Evolutionary conservation across 345 rosid species (phyloP).

Genomic region (Linum trigynum): DNA sequence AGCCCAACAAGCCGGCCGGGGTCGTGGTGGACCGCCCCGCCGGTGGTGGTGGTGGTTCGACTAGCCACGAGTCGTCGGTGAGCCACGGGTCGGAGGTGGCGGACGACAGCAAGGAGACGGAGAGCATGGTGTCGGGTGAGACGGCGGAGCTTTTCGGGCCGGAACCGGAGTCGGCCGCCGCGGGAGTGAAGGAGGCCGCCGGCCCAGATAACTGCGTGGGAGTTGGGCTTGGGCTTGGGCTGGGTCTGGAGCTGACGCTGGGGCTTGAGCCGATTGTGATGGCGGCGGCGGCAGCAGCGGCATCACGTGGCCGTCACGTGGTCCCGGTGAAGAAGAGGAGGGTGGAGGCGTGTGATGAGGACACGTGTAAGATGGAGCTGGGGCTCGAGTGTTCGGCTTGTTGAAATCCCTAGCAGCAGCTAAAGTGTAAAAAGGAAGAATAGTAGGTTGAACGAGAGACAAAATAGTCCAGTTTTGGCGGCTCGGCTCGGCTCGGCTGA

Average conservation of each 20-base stretch:
- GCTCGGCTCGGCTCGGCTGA: slow-evolving; percentile 2
- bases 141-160: slow-evolving; percentile 34
- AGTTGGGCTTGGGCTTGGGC: slow-evolving; percentile 17
- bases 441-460: not conserved
- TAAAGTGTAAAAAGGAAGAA: not conserved
- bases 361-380: slow-evolving; percentile 50
- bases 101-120: slow-evolving; percentile 48
- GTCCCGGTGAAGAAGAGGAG: slow-evolving; percentile 70
- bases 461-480: slow-evolving; percentile 19
- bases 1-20: slow-evolving; percentile 11
- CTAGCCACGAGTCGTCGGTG: slow-evolving; percentile 82
- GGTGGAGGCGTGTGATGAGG: slow-evolving; percentile 28
- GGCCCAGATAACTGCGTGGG: slow-evolving; percentile 1
- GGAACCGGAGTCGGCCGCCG: slow-evolving; percentile 19
- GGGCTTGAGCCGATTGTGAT: slow-evolving; percentile 37
- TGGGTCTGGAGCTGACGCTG: slow-evolving; percentile 47
- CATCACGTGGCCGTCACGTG: slow-evolving; percentile 42
- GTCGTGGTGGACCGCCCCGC: not conserved
- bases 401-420: not conserved
- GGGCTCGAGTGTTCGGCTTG: slow-evolving; percentile 33
- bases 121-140: slow-evolving; percentile 60
- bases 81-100: slow-evolving; percentile 80
- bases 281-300: not conserved
- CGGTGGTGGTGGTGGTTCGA: slow-evolving; percentile 12
- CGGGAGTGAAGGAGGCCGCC: not conserved